These are phyloP conservation scores for Podospora sp. DNA, from an alignment of 495 filamentous ascomycete species.

Conservation along the genomic window DNA sequence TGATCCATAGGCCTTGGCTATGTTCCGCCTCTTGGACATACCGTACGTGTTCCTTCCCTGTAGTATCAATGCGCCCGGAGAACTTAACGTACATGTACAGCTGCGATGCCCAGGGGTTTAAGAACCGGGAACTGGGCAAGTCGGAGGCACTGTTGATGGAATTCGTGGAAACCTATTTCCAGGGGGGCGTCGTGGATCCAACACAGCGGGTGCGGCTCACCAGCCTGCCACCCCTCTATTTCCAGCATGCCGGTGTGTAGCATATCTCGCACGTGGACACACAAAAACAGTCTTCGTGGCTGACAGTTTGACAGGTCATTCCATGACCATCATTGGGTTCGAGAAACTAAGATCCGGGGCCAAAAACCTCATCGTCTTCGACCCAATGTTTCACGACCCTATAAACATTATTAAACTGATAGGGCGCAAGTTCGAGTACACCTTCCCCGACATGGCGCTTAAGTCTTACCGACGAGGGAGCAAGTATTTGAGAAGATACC, in stretches of 20 bases:
- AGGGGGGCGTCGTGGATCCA: slow-evolving; percentile 44
- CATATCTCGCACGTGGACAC: neutral
- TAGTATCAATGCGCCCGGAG: neutral
- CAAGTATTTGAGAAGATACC: slow-evolving; percentile 67
- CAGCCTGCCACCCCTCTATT: slow-evolving; percentile 78
- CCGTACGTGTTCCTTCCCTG: slow-evolving; percentile 47
- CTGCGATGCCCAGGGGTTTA: slow-evolving; percentile 45
- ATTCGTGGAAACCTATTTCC: slow-evolving; percentile 75
- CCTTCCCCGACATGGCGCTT: slow-evolving; percentile 58
- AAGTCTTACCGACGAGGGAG: slow-evolving; percentile 71
- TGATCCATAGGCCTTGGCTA: slow-evolving; percentile 69
- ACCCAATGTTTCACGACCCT: slow-evolving; percentile 80
- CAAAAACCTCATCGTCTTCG: slow-evolving; percentile 80
- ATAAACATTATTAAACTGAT: slow-evolving; percentile 60
- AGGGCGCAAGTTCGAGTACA: slow-evolving; percentile 45
- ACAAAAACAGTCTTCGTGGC: neutral
- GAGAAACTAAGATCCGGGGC: slow-evolving; percentile 67
- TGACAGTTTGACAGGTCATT: slow-evolving; percentile 64
- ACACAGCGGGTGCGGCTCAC: slow-evolving; percentile 65
- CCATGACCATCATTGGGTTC: slow-evolving; percentile 87
- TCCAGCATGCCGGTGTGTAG: slow-evolving; percentile 73
- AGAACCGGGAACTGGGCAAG: slow-evolving; percentile 32
- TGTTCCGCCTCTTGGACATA: slow-evolving; percentile 71
- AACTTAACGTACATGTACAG: slow-evolving; percentile 21
- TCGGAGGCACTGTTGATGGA: slow-evolving; percentile 56